Conservation (phyloP, 805 yeast species). For the Scheffersomyces lignosus region DNA sequence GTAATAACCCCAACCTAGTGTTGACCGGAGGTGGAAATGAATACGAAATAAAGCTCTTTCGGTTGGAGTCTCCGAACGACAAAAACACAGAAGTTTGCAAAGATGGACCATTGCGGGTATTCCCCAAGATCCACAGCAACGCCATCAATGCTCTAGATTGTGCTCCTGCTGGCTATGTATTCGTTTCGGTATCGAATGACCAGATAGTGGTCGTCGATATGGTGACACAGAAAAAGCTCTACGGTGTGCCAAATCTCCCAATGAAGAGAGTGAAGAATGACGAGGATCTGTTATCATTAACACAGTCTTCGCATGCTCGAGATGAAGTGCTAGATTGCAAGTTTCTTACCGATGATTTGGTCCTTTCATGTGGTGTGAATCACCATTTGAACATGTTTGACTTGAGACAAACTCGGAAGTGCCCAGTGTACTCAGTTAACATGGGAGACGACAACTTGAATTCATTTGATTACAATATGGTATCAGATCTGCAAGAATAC, state of each 20-base stretch:
- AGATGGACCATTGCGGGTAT: slow-evolving; percentile 4
- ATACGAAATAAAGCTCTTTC: slow-evolving; percentile 13
- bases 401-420: slow-evolving; percentile 11
- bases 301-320: slow-evolving; percentile 1
- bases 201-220: slow-evolving; percentile 21
- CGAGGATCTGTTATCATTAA: neutral
- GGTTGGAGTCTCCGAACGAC: slow-evolving; percentile 4
- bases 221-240: slow-evolving; percentile 10
- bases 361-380: slow-evolving; percentile 26
- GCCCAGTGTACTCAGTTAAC: slow-evolving; percentile 14
- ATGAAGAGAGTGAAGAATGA: slow-evolving; percentile 1
- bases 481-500: neutral
- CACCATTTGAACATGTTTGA: slow-evolving; percentile 25
- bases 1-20: slow-evolving; percentile 9
- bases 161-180: slow-evolving; percentile 9
- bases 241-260: slow-evolving; percentile 5
- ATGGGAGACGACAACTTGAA: slow-evolving; percentile 26
- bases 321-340: slow-evolving; percentile 21
- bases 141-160: slow-evolving; percentile 18
- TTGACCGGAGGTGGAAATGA: slow-evolving; percentile 26
- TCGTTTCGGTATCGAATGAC: slow-evolving; percentile 17
- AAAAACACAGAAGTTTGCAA: neutral
- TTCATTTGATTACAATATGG: slow-evolving; percentile 12
- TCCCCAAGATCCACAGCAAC: slow-evolving; percentile 17
- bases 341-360: slow-evolving; percentile 17